A percentile compares a stretch with the other conserved stretches of the same genome.
These are phyloP conservation scores for Diaporthe sp. DNA, from an alignment of 2,329 filamentous ascomycete species.

Conservation along the genomic window DNA sequence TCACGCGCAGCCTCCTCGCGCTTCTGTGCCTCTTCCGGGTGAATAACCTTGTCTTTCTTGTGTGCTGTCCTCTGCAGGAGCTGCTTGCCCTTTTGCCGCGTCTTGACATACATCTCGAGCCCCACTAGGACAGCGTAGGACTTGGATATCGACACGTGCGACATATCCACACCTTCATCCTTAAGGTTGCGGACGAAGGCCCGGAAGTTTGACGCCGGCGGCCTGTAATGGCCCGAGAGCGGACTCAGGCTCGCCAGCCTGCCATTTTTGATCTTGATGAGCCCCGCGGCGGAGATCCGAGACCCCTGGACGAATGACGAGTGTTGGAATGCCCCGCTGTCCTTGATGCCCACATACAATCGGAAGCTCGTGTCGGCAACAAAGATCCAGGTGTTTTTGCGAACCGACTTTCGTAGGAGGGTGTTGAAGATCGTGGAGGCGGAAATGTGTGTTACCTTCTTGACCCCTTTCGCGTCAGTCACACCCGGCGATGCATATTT, in stretches of 20 bases:
- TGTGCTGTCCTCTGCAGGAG: conserved; percentile 64
- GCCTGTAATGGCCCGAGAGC: conserved; percentile 85
- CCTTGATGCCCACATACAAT: conserved; percentile 91
- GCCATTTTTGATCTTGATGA: conserved; percentile 88
- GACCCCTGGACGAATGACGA: conserved; percentile 89
- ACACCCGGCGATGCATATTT: conserved; percentile 77
- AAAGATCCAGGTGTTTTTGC: conserved; percentile 95
- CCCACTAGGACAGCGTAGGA: conserved; percentile 87
- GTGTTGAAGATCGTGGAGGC: conserved; percentile 83
- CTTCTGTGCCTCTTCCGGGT: conserved; percentile 70
- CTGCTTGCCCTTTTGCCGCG: conserved; percentile 74
- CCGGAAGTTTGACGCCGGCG: conserved; percentile 85
- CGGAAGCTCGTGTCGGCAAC: conserved; percentile 88
- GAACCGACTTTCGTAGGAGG: conserved; percentile 82
- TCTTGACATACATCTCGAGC: conserved; percentile 83
- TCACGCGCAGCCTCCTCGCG: conserved; percentile 73
- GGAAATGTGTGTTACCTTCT: conserved; percentile 74
- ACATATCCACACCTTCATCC: conserved; percentile 83
- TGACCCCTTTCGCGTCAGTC: conserved; percentile 71
- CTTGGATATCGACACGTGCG: conserved; percentile 82
- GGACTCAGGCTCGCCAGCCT: conserved; percentile 81
- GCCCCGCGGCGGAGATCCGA: conserved; percentile 84
- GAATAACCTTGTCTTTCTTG: conserved; percentile 70
- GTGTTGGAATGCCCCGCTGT: conserved; percentile 90
- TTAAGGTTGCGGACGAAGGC: conserved; percentile 83